Evolutionary conservation across 164 flowering plant species (phyloP).

Genomic region (Magnolia officinalis): DNA sequence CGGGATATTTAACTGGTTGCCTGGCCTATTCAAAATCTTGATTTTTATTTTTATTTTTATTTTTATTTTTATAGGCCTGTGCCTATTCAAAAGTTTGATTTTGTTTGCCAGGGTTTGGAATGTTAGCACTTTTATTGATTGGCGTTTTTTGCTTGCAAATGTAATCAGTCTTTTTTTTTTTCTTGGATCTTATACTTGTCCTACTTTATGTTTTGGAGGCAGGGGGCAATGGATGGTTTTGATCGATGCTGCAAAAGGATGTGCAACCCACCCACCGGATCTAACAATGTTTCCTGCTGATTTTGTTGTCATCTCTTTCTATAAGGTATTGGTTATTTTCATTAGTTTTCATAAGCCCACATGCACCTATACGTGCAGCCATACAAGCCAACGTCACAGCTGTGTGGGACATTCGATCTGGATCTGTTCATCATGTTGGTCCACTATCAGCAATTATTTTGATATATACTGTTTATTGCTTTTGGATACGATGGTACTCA

Average conservation of each 20-base stretch:
- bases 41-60: too few relatives aligned
- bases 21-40: too few relatives aligned
- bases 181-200: not conserved
- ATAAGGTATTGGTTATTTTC: conserved; percentile 52
- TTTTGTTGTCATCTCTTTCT: conserved; percentile 86
- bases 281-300: conserved; percentile 74
- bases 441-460: not conserved
- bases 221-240: conserved; percentile 85
- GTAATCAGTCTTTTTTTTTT: too few relatives aligned
- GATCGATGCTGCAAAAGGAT: conserved; percentile 99
- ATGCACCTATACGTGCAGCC: not conserved
- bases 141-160: too few relatives aligned
- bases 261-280: conserved; percentile 80
- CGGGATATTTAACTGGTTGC: too few relatives aligned
- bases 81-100: too few relatives aligned
- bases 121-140: too few relatives aligned
- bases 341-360: not conserved
- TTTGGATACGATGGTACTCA: not conserved
- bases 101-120: too few relatives aligned
- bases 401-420: not conserved
- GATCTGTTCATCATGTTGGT: not conserved
- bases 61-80: too few relatives aligned
- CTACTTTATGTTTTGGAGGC: conserved; percentile 11
- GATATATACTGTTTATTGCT: not conserved
- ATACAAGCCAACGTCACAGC: not conserved